These are phyloP conservation scores for Nakaseomyces sp. DNA, from an alignment of 1,139 yeast species.

Conservation along the genomic window DNA sequence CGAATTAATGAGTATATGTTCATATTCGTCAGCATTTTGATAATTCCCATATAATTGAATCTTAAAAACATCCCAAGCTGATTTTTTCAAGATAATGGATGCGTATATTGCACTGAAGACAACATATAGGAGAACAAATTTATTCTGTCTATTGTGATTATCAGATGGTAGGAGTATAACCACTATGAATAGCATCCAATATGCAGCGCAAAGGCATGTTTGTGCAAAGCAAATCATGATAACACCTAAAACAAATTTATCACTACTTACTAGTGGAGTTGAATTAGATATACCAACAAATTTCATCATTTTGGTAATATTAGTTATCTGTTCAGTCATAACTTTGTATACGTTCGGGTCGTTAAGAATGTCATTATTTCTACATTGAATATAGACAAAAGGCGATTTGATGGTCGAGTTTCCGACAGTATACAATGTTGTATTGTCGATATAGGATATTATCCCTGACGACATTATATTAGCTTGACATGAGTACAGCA, in stretches of 20 bases:
- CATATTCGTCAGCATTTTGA: constrained; percentile 10
- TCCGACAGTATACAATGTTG: background rate
- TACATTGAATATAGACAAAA: background rate
- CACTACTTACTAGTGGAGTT: constrained; percentile 2
- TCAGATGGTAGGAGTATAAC: constrained; percentile 14
- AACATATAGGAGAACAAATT: constrained; percentile 13
- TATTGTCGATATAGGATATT: background rate
- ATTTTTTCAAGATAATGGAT: constrained; percentile 9
- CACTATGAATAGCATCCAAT: constrained; percentile 17
- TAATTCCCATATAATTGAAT: constrained; percentile 12
- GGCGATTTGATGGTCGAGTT: background rate
- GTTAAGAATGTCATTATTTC: background rate
- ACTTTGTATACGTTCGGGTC: background rate
- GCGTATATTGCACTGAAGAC: constrained; percentile 11
- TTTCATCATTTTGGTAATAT: background rate
- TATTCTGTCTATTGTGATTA: constrained; percentile 13
- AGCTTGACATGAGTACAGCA: background rate
- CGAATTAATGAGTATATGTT: constrained; percentile 6
- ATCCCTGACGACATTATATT: background rate
- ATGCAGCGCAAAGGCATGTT: constrained; percentile 12
- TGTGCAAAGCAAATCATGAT: constrained; percentile 11
- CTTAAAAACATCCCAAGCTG: constrained; percentile 10
- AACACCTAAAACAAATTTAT: constrained; percentile 10
- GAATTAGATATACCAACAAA: background rate
- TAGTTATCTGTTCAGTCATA: background rate